phyloP scores from a whole-genome alignment of 495 filamentous ascomycete species.

The Diplogelasinospora grovesii region DNA sequence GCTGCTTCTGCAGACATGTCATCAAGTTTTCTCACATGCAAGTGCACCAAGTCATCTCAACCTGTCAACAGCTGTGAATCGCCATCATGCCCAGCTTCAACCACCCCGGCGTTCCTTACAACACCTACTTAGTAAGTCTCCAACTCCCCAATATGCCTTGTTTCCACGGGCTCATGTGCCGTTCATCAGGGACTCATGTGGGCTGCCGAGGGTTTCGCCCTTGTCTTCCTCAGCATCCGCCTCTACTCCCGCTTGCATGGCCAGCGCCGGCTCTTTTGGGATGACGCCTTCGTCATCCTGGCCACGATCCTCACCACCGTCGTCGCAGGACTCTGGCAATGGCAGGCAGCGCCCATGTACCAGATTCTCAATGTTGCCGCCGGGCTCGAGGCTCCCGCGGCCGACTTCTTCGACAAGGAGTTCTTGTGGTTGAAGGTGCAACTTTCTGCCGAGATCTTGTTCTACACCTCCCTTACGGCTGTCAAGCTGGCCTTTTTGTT shows the following conservation, averaged over 20 bases:
- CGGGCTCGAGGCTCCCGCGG: background rate
- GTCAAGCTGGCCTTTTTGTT: conserved; percentile 25
- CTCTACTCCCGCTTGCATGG: conserved; percentile 3
- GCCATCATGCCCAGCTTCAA: too few species aligned
- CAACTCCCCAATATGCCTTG: too few species aligned
- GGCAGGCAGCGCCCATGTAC: conserved; percentile 2
- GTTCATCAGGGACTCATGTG: conserved; percentile 10
- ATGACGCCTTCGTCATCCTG: conserved; percentile 8
- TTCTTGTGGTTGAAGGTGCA: background rate
- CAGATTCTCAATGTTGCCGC: background rate
- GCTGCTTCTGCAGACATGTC: too few species aligned
- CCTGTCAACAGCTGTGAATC: too few species aligned
- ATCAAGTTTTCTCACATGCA: too few species aligned
- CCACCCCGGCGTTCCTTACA: too few species aligned
- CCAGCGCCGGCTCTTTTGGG: conserved; percentile 6
- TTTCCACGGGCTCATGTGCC: too few species aligned
- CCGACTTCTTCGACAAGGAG: conserved; percentile 1
- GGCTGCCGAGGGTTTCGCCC: background rate
- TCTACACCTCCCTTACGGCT: conserved; percentile 17
- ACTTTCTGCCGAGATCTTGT: conserved; percentile 14
- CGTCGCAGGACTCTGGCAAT: conserved; percentile 7
- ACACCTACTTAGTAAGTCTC: too few species aligned
- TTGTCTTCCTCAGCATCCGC: conserved; percentile 4
- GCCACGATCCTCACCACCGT: conserved; percentile 2
- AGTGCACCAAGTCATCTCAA: too few species aligned